Base-by-base conservation (phyloP, 1,284 basidiomycete genomes). In the Tilletia setariae region DNA sequence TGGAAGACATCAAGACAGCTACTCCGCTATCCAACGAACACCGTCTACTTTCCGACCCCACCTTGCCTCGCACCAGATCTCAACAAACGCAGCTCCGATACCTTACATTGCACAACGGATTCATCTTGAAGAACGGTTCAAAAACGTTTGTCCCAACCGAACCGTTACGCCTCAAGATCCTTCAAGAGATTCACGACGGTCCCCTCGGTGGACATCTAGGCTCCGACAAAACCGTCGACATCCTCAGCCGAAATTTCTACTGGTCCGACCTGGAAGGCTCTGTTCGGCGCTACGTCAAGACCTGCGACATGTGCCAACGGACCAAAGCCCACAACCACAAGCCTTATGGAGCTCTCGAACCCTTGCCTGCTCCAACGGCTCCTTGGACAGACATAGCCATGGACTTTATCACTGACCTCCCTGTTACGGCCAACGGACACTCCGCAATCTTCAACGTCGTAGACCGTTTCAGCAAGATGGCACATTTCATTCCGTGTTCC, bases 191-290 rank as follows among this genome's bases (percentile, higher is more conserved):
- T 0, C 83, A 83, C 68, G 78, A 82, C 68, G 30, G 61, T 1
- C 62, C 63, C 4, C 28, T 72, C 1, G 78, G 80, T 43, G 71
- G 87, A 2, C 86, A 88, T 71, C 84, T 81, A 0, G 86, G 87
- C 0, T 67, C 74, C 1, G 73, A 66, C 1, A 85, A 84, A 67
- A 87, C 85, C 0, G 44, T 77, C 69, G 46, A 76, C 4, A 61
- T 76, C 1, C 46, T 83, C 2, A 11, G n/a, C 13, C 67, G 77
- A 1, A 46, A 75, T 2, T 84, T 71, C 67, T 84, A 77, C 67
- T 85, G 84, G 85, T 80, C 78, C 16, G 56, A 43, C 2, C 82
- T 85, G 82, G 42, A 82, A 83, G 25, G 23, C 19, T 28, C 32
- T 21, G 19, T 56, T 4, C 53, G 53, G 23, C 25, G 23, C 9